A percentile compares a stretch with the other conserved stretches of the same genome.
phyloP scores from a whole-genome alignment of 164 flowering plant genomes.

The Nymphaea thermarum region DNA sequence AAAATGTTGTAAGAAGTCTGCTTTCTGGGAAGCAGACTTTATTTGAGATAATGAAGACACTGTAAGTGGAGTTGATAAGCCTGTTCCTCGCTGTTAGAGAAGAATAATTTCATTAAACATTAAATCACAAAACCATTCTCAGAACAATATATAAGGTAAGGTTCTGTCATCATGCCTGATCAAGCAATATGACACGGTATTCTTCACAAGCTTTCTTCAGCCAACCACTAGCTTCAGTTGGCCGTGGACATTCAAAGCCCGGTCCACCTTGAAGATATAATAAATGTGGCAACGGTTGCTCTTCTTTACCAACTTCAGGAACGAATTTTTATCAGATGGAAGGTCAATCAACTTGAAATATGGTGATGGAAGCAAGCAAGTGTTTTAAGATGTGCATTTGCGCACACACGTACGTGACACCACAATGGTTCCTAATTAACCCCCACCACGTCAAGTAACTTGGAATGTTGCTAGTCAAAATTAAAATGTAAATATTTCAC shows the following conservation, averaged over 20 bases:
- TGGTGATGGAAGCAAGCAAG: too few relatives aligned
- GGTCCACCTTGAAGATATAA: constrained; percentile 94
- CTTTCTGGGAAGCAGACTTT: constrained; percentile 46
- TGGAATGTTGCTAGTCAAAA: too few relatives aligned
- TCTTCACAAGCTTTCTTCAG: constrained; percentile 80
- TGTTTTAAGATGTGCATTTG: too few relatives aligned
- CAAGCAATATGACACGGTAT: constrained; percentile 68
- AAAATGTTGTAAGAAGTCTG: constrained; percentile 65
- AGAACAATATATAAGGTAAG: not conserved
- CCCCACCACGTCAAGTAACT: too few relatives aligned
- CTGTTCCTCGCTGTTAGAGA: constrained; percentile 85
- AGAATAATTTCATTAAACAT: too few relatives aligned
- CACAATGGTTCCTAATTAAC: too few relatives aligned
- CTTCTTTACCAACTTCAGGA: constrained; percentile 81
- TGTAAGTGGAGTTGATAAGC: constrained; percentile 83
- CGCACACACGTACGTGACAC: too few relatives aligned
- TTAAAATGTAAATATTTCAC: too few relatives aligned
- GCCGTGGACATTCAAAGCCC: constrained; percentile 81
- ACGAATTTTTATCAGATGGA: not conserved
- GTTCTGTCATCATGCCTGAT: constrained; percentile 51
- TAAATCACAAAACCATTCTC: not conserved
- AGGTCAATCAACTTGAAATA: too few relatives aligned
- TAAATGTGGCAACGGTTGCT: constrained; percentile 55
- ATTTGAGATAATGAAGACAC: constrained; percentile 70
- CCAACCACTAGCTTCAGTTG: constrained; percentile 94